Conservation (phyloP, 2,329 filamentous ascomycete genomes). For the Pseudogymnoascus sp. region DNA sequence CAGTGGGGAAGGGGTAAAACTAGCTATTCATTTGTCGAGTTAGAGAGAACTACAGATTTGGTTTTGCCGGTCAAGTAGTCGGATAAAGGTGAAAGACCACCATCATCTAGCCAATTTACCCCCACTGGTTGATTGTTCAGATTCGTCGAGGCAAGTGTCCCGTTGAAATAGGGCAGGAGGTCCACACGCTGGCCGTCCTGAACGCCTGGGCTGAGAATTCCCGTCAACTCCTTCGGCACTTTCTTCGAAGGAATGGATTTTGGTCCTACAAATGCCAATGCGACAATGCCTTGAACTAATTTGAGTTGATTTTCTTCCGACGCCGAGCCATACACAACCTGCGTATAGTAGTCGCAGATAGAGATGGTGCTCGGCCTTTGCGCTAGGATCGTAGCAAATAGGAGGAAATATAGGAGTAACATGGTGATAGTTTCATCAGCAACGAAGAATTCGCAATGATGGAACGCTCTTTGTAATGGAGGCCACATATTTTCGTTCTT, state of each 20-base stretch:
- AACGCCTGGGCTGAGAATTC: conserved; percentile 26
- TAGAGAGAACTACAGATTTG: conserved; percentile 18
- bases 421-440: neutral
- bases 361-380: conserved; percentile 25
- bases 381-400: conserved; percentile 9
- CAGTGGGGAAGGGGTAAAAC: conserved; percentile 1
- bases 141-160: conserved; percentile 26
- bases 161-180: conserved; percentile 29
- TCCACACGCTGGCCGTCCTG: conserved; percentile 21
- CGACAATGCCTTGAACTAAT: conserved; percentile 27
- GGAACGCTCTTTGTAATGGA: neutral
- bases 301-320: conserved; percentile 23
- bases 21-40: conserved; percentile 27
- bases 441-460: neutral
- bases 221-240: conserved; percentile 19
- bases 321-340: conserved; percentile 21
- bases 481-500: neutral
- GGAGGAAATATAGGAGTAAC: neutral
- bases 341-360: conserved; percentile 30
- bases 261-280: conserved; percentile 27
- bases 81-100: conserved; percentile 22
- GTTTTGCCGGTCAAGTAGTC: conserved; percentile 24
- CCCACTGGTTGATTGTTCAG: conserved; percentile 23
- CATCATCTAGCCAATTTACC: conserved; percentile 29
- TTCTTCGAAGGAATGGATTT: conserved; percentile 15